These are phyloP conservation scores for Boletus mariae DNA, from an alignment of 1,284 basidiomycete species.

Conservation along the genomic window DNA sequence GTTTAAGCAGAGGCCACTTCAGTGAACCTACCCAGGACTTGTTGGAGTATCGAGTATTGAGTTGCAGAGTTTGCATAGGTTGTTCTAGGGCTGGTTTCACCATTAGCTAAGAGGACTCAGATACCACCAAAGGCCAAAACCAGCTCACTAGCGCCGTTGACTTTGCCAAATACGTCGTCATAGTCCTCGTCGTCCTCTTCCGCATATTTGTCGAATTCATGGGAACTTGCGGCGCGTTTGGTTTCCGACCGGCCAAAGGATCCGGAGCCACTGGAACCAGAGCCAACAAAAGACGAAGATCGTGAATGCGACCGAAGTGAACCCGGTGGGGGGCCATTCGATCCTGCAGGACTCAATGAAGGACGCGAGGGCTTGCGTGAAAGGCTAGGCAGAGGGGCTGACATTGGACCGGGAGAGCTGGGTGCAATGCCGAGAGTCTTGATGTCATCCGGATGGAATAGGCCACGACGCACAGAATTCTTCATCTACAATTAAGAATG, in stretches of 20 bases:
- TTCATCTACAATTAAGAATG: slow-evolving; percentile 47
- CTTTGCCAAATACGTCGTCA: slow-evolving; percentile 86
- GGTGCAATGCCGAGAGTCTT: slow-evolving; percentile 58
- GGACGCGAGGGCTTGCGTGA: slow-evolving; percentile 47
- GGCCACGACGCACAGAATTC: slow-evolving; percentile 64
- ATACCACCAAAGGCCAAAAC: neutral
- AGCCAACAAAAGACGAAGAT: slow-evolving; percentile 57
- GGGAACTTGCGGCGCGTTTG: slow-evolving; percentile 46
- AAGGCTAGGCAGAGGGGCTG: slow-evolving; percentile 58
- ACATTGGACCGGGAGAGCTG: slow-evolving; percentile 52
- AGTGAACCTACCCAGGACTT: slow-evolving; percentile 70
- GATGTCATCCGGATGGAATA: slow-evolving; percentile 88
- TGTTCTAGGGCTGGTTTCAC: slow-evolving; percentile 50
- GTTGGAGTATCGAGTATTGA: slow-evolving; percentile 82
- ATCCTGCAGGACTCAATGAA: slow-evolving; percentile 37
- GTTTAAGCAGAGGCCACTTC: slow-evolving; percentile 2
- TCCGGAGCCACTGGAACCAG: slow-evolving; percentile 37
- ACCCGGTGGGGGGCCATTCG: slow-evolving; percentile 28
- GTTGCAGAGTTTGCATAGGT: slow-evolving; percentile 66
- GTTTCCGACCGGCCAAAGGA: slow-evolving; percentile 67
- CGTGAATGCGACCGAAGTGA: slow-evolving; percentile 40
- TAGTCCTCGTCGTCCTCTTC: slow-evolving; percentile 87
- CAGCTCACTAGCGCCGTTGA: slow-evolving; percentile 56
- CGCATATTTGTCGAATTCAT: slow-evolving; percentile 77
- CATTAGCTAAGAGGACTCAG: neutral